Base-by-base conservation (phyloP, 192 early-diverging fungal species). In the Umbelopsis vinacea region DNA sequence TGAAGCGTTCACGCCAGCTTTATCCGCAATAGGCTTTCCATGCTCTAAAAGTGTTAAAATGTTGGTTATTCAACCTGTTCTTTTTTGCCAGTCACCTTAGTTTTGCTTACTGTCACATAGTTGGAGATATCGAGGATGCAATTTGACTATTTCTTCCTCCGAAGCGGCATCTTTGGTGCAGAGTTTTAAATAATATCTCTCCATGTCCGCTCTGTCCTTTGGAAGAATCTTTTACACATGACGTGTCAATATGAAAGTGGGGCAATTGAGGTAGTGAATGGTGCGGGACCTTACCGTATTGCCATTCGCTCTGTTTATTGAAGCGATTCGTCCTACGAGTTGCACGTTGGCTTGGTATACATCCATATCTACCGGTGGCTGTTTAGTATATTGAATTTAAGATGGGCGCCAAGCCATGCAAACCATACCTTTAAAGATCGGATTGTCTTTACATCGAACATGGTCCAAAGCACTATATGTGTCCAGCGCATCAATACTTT, bases 71-170 rank as follows among this genome's bases (percentile, higher is more conserved):
- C n/a, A 29, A n/a, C 1, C 22, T 46, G 12, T 22, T 48, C 19
- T 47, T 45, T 12, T 46, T 7, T 21, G 21, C 2, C 45, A 4
- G 23, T 40, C 17, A 21, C 21, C 40, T 21, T 22, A 22, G 14
- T 11, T 0, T 22, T 12, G n/a, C 38, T 66, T 82, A 86, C 84
- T 40, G 77, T 85, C 60, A 67, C 87, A 88, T 15, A 88, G 66
- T 47, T 82, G 72, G 15, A 70, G 73, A 67, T 82, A 88, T 26
- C 87, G 76, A 17, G 87, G 87, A 69, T 88, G 83, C 10, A 43
- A 43, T 3, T 26, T 52, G 26, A 72, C 75, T 60, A 83, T 81
- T 11, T 73, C 76, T 29, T 81, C 74, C 26, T 74, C 71, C 10
- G 81, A 66, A 17, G 74, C 73, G 0, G 75, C 76, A 70, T 85